phyloP scores from a whole-genome alignment of 768 basidiomycete genomes.

The Mycena leptocephala region DNA sequence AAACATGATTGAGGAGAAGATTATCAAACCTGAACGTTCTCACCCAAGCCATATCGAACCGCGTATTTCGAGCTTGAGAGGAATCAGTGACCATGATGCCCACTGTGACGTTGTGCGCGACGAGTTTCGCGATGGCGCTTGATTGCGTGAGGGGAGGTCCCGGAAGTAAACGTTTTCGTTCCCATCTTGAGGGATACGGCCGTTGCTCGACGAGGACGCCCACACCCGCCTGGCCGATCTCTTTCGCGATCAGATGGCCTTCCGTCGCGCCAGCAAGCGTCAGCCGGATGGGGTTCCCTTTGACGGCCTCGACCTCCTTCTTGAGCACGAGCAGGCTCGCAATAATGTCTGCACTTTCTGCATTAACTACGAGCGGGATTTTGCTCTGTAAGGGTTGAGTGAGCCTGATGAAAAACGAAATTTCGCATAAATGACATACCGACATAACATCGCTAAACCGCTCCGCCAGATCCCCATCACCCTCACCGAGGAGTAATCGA shows the following conservation, averaged over 20 bases:
- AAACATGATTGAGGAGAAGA: background rate
- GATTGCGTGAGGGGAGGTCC: slow-evolving; percentile 79
- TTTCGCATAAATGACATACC: slow-evolving; percentile 44
- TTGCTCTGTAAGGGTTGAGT: slow-evolving; percentile 57
- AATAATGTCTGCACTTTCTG: slow-evolving; percentile 86
- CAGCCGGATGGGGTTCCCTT: slow-evolving; percentile 53
- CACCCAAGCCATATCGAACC: slow-evolving; percentile 78
- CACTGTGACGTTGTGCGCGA: slow-evolving; percentile 77
- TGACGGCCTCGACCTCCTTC: slow-evolving; percentile 62
- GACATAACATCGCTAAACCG: slow-evolving; percentile 29
- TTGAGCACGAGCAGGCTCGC: slow-evolving; percentile 78
- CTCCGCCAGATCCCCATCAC: slow-evolving; percentile 56
- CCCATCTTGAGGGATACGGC: slow-evolving; percentile 79
- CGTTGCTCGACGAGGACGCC: slow-evolving; percentile 80
- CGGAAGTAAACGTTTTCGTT: slow-evolving; percentile 70
- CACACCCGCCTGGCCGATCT: slow-evolving; percentile 74
- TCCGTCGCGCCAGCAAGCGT: slow-evolving; percentile 77
- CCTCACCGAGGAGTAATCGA: slow-evolving; percentile 56
- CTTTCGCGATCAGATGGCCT: slow-evolving; percentile 73
- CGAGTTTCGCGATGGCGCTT: slow-evolving; percentile 69
- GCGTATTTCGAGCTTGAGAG: slow-evolving; percentile 76
- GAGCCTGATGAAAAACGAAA: slow-evolving; percentile 39
- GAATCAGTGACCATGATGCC: slow-evolving; percentile 69
- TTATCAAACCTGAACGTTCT: slow-evolving; percentile 16
- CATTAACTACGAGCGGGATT: slow-evolving; percentile 77